Evolutionary conservation across 225 moss, liverwort and hornwort species (phyloP).

Genomic region (Pleurozium schreberi): DNA sequence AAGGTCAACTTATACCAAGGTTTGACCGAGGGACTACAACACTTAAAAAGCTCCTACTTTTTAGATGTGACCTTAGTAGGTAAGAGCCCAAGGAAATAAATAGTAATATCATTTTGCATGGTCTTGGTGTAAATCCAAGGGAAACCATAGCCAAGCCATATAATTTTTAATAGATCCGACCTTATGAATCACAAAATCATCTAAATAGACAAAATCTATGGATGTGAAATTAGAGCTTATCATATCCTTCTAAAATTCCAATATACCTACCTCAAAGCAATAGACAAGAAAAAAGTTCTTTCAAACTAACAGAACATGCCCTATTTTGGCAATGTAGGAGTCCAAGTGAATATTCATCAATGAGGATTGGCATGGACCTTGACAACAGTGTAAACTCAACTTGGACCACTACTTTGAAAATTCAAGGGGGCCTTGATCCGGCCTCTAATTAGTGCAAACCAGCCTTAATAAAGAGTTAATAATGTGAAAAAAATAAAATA

Average conservation of each 20-base stretch:
- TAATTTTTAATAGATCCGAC: not conserved
- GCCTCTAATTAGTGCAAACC: accelerated
- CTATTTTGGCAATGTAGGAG: accelerated
- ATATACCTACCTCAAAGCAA: accelerated
- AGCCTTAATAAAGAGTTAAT: accelerated
- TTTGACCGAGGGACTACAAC: accelerated
- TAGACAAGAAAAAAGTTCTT: accelerated
- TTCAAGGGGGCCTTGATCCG: accelerated
- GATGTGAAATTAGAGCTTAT: accelerated
- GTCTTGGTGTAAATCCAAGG: no score
- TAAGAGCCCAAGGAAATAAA: accelerated
- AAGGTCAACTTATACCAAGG: accelerated
- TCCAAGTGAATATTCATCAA: not conserved
- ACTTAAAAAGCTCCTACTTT: accelerated
- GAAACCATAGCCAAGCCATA: accelerated
- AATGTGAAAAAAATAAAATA: not conserved
- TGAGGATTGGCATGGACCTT: not conserved
- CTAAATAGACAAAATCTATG: no score
- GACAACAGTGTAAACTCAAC: accelerated
- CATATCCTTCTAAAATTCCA: accelerated
- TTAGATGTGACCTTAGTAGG: accelerated
- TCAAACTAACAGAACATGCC: not conserved
- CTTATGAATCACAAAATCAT: no score
- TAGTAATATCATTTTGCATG: not conserved
- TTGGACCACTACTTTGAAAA: accelerated